A percentile compares a stretch with the other conserved stretches of the same genome.
phyloP scores from a whole-genome alignment of 768 basidiomycete species.

The Podaxis sp. region DNA sequence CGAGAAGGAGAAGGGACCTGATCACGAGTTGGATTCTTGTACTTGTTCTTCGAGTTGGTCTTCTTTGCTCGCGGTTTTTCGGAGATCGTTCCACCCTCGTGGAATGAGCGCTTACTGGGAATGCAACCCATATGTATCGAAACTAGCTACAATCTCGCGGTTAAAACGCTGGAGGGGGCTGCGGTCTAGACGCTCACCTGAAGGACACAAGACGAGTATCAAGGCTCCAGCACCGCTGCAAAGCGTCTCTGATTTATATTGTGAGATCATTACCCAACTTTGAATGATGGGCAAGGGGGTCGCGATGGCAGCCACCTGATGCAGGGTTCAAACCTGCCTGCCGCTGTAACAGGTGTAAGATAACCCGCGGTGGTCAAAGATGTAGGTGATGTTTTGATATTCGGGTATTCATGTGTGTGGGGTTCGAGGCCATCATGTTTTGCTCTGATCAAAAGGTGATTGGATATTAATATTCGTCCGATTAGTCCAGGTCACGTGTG shows the following conservation, averaged over 20 bases:
- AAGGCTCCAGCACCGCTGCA: neutral
- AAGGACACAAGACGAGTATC: neutral
- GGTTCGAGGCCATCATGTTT: neutral
- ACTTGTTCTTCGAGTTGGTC: neutral
- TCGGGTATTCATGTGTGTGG: neutral
- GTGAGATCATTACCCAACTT: neutral
- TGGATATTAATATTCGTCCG: neutral
- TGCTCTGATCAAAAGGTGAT: no score
- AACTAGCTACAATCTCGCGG: neutral
- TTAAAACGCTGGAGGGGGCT: neutral
- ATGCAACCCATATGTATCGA: conserved; percentile 38
- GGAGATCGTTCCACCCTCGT: conserved; percentile 1
- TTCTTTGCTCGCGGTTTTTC: neutral
- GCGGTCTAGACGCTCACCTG: neutral
- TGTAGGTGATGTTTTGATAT: neutral
- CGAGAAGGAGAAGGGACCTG: conserved; percentile 12
- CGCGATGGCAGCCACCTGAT: conserved; percentile 7
- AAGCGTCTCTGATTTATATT: neutral
- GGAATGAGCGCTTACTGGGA: conserved; percentile 35
- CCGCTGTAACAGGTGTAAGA: conserved; percentile 2
- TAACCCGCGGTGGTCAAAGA: neutral
- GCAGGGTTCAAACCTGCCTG: neutral
- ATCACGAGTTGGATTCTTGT: conserved; percentile 9
- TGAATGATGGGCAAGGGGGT: conserved; percentile 8
- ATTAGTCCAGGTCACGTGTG: conserved; percentile 11